Base-by-base conservation (phyloP, 768 basidiomycete genomes). In the Calocera viscosa region DNA sequence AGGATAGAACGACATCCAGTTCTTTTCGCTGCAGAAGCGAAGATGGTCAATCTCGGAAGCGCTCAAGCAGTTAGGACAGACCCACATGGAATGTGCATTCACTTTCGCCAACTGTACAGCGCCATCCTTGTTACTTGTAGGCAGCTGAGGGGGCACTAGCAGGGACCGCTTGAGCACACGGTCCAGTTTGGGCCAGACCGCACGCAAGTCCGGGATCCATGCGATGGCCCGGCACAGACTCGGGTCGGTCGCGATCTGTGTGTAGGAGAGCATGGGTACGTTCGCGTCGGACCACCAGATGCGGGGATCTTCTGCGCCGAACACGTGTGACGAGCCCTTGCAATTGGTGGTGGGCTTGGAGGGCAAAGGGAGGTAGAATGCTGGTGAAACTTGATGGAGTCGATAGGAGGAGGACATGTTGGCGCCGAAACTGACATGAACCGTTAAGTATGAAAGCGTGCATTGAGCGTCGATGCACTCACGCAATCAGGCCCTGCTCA, bases 401-500 rank as follows among this genome's bases (percentile, higher is more conserved):
- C 12, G 11, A 28, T 10, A 16, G 10, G 63, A 32, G 12, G 22
- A 33, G 33, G 63, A 28, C 26, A 32, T 8, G 63, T 63, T 63
- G 17, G 63, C 63, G 63, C 28, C 63, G 63, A 63, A 63, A 3
- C 63, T 63, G 12, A 16, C 26, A 26, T 17, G 10, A 26, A 63
- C n/a, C n/a, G 33, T 16, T 35, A 26, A 28, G 63, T 63, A 63
- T 19, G 17, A n/a, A 28, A 53, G 49, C 26, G 33, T 5, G 32
- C 26, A 8, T 10, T 8, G 32, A 7, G 63, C 10, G 16, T 3
- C 16, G 14, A 22, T 10, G 30, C 8, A 22, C 63, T 26, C 32
- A 63, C 63, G 63, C 63, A 22, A 63, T 35, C 26, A 63, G 30
- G 7, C 8, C 26, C 63, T 63, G 63, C 63, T 63, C 63, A 22